Conservation (phyloP, 345 rosid genomes). For the Rhizophora mangle region DNA sequence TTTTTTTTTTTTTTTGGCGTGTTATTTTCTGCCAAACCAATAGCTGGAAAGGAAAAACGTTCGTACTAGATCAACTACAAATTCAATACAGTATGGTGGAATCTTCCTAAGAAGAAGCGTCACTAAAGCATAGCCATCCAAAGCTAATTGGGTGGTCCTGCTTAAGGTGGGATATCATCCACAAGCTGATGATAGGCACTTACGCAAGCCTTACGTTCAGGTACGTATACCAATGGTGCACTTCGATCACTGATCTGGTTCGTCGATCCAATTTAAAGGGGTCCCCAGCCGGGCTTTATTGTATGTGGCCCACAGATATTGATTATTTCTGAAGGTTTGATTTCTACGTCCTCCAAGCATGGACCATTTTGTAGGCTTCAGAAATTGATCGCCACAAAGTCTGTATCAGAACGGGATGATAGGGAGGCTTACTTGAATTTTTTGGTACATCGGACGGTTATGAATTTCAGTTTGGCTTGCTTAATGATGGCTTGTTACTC, state of each 20-base stretch:
- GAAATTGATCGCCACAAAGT: constrained; percentile 21
- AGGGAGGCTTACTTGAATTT: constrained; percentile 1
- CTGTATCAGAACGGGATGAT: constrained; percentile 31
- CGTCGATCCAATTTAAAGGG: constrained; percentile 14
- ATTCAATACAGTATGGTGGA: too few species aligned
- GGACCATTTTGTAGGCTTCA: constrained; percentile 20
- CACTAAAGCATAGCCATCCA: too few species aligned
- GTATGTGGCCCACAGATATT: constrained; percentile 6
- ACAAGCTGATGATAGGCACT: constrained; percentile 21
- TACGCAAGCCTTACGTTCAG: not conserved
- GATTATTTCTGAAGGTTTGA: constrained; percentile 30
- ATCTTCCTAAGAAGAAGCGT: too few species aligned
- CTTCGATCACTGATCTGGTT: constrained; percentile 28
- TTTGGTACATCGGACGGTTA: constrained; percentile 6
- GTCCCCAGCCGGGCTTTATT: not conserved
- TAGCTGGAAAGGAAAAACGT: too few species aligned
- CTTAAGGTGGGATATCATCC: constrained; percentile 19
- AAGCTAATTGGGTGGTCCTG: constrained; percentile 20
- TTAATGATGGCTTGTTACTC: not conserved
- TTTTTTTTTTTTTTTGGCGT: too few species aligned
- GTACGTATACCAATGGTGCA: constrained; percentile 9
- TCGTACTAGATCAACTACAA: too few species aligned
- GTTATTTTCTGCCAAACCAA: too few species aligned
- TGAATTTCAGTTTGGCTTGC: not conserved
- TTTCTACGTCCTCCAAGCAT: not conserved